These are phyloP conservation scores for Sordariomycetes sp. DNA, from an alignment of 2,329 filamentous ascomycete genomes.

Conservation along the genomic window DNA sequence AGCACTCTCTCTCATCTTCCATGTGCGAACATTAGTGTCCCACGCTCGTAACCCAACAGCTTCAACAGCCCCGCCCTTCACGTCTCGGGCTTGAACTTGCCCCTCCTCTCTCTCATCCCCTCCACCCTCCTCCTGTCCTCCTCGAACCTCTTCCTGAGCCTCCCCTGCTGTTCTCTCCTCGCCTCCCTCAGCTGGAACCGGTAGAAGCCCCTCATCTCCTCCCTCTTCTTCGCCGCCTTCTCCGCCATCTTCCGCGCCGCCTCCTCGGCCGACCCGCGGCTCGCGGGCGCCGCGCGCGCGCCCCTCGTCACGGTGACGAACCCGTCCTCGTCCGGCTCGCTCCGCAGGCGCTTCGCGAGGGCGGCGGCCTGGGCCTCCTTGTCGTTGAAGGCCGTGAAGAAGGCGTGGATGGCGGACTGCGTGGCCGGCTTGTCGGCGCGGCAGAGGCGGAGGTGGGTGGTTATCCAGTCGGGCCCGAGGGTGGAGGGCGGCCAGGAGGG, in stretches of 20 bases:
- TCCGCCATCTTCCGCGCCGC: slow-evolving; percentile 48
- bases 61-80: slow-evolving; percentile 13
- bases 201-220: slow-evolving; percentile 65
- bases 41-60: background rate
- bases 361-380: slow-evolving; percentile 55
- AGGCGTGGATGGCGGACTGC: slow-evolving; percentile 70
- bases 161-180: slow-evolving; percentile 62
- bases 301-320: slow-evolving; percentile 87
- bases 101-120: slow-evolving; percentile 58
- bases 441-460: slow-evolving; percentile 58
- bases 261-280: slow-evolving; percentile 59
- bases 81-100: slow-evolving; percentile 46
- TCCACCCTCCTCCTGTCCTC: slow-evolving; percentile 63
- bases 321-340: slow-evolving; percentile 85
- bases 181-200: slow-evolving; percentile 73
- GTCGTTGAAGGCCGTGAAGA: slow-evolving; percentile 71
- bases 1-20: background rate
- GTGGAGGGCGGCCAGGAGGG: slow-evolving; percentile 59
- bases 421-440: slow-evolving; percentile 59
- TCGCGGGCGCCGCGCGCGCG: slow-evolving; percentile 62
- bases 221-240: slow-evolving; percentile 50
- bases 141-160: slow-evolving; percentile 62
- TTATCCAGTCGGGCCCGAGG: slow-evolving; percentile 47
- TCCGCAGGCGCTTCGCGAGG: slow-evolving; percentile 54
- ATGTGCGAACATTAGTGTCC: background rate